These are phyloP conservation scores for Neofusicoccum umdonicola DNA, from an alignment of 2,329 filamentous ascomycete species.

Conservation along the genomic window DNA sequence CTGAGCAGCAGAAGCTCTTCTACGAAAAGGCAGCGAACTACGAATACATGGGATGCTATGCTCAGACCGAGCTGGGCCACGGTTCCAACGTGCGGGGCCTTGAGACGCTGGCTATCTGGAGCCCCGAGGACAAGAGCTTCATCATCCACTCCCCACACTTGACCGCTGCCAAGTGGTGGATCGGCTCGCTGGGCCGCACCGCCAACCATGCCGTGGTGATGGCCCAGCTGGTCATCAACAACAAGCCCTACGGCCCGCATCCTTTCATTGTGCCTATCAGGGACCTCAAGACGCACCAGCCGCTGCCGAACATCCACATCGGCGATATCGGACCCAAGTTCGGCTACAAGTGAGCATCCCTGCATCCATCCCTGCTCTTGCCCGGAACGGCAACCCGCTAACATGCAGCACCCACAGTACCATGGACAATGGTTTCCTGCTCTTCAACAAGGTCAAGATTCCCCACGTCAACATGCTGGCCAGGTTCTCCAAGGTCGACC, in stretches of 20 bases:
- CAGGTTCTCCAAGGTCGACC: conserved; percentile 68
- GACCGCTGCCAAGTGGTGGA: conserved; percentile 83
- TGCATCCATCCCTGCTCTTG: conserved; percentile 5
- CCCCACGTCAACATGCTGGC: conserved; percentile 73
- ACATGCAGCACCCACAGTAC: conserved; percentile 44
- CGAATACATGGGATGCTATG: conserved; percentile 74
- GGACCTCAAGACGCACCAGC: conserved; percentile 67
- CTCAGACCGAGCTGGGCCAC: conserved; percentile 77
- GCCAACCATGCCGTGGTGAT: conserved; percentile 78
- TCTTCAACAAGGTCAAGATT: conserved; percentile 74
- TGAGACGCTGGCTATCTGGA: conserved; percentile 71
- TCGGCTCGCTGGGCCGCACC: conserved; percentile 71
- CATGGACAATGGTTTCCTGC: conserved; percentile 78
- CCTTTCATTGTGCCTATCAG: conserved; percentile 76
- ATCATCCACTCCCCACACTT: conserved; percentile 70
- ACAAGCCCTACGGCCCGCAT: conserved; percentile 70
- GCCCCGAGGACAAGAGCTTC: conserved; percentile 70
- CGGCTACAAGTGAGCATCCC: conserved; percentile 59
- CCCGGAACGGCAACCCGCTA: not conserved
- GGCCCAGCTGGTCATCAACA: conserved; percentile 69
- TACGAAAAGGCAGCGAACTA: conserved; percentile 67
- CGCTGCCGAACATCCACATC: conserved; percentile 67
- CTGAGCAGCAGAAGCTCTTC: conserved; percentile 72
- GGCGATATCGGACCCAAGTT: conserved; percentile 81
- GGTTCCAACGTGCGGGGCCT: conserved; percentile 73